Conservation (phyloP, 179 eudicot genomes). For the Drosera spatulata region DNA sequence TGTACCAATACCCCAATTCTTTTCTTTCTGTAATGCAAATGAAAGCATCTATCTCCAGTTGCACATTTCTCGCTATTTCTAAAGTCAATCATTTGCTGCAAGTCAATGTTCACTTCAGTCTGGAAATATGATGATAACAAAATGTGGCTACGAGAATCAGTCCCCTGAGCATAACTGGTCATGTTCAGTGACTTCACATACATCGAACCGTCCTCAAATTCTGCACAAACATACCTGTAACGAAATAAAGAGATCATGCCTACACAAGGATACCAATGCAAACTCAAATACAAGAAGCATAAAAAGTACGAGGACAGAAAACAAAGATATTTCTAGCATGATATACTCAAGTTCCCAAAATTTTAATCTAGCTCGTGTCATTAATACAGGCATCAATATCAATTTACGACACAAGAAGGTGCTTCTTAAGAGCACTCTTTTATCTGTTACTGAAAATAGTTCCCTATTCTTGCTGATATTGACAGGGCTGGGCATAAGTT, state of each 20-base stretch:
- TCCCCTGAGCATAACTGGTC: conserved; percentile 15
- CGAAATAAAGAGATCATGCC: neutral
- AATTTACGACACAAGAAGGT: too few species aligned
- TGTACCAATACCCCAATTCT: conserved; percentile 12
- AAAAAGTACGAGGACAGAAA: neutral
- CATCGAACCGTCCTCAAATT: conserved; percentile 30
- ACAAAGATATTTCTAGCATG: neutral
- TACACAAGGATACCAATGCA: neutral
- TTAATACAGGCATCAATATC: too few species aligned
- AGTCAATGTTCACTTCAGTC: conserved; percentile 3
- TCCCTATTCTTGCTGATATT: too few species aligned
- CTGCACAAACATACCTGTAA: conserved; percentile 40
- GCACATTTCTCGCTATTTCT: conserved; percentile 19
- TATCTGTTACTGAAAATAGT: too few species aligned
- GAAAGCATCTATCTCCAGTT: conserved; percentile 31
- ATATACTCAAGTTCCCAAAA: too few species aligned
- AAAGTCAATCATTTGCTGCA: conserved; percentile 12
- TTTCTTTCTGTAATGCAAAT: conserved; percentile 32
- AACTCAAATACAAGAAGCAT: neutral
- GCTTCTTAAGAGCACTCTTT: too few species aligned
- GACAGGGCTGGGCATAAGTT: too few species aligned
- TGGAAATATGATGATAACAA: conserved; percentile 34
- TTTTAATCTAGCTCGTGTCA: too few species aligned
- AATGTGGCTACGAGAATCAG: conserved; percentile 24
- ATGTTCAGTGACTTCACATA: conserved; percentile 31